Percentiles rank a stretch among this genome's conserved stretches.
phyloP scores from a whole-genome alignment of 2,329 filamentous ascomycete genomes.

The Cordyceps javanica region DNA sequence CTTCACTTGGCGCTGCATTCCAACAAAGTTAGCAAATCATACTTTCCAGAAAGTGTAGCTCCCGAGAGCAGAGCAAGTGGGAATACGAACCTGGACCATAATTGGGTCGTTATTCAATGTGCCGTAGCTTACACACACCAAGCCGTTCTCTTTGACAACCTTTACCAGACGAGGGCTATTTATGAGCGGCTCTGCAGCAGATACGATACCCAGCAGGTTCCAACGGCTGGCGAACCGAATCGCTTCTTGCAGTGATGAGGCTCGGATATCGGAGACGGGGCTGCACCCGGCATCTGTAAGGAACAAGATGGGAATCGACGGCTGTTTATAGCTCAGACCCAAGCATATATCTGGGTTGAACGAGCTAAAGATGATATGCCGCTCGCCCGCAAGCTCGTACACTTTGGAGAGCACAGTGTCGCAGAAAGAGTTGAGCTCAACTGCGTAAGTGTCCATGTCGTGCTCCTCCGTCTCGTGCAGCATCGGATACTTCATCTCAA shows the following conservation, averaged over 20 bases:
- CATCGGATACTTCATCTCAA: constrained; percentile 99
- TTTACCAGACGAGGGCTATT: constrained; percentile 82
- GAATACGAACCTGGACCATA: constrained; percentile 65
- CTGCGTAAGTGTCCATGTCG: constrained; percentile 92
- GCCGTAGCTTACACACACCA: constrained; percentile 96
- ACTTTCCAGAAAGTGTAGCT: background rate
- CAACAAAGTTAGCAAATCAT: background rate
- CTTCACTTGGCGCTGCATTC: constrained; percentile 69
- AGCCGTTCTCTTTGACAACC: constrained; percentile 87
- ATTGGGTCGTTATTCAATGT: constrained; percentile 77
- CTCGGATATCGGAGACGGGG: constrained; percentile 79
- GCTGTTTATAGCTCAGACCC: constrained; percentile 92
- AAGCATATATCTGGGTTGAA: constrained; percentile 98
- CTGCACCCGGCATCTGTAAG: constrained; percentile 81
- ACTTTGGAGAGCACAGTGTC: constrained; percentile 88
- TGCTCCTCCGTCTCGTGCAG: constrained; percentile 90
- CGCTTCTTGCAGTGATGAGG: constrained; percentile 88
- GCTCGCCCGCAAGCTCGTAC: constrained; percentile 72
- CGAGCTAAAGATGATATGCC: constrained; percentile 95
- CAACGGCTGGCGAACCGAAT: constrained; percentile 90
- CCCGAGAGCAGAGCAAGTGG: background rate
- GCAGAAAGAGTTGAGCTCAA: constrained; percentile 94
- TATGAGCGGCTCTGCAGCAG: constrained; percentile 80
- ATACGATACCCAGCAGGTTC: constrained; percentile 90
- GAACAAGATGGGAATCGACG: constrained; percentile 92